Evolutionary conservation across 352 stramenopile species (phyloP), one percentile per base, ranked within the genome.

Genomic region (Globisporangium canariense): DNA sequence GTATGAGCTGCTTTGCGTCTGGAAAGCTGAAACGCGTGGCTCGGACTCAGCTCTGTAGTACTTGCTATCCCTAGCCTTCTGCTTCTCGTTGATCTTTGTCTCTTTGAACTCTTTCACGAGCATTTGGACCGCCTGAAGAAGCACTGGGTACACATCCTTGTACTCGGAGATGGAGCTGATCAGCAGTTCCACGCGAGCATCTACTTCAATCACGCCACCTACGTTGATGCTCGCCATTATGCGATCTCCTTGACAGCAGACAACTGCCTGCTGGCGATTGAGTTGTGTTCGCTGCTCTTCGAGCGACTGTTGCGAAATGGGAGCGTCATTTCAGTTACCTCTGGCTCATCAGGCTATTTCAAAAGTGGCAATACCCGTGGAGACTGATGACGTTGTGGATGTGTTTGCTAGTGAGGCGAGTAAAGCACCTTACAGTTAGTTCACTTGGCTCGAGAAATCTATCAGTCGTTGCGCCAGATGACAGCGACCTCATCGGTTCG

Each of bases 401-500:
- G 20, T 25, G 28, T 58, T 38, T 40, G 51, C 28, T 43, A 57
- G 51, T 25, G 3, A 57, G 51, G 51, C 16, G 7, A 8, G n/a
- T 30, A 41, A 43, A 25, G 14, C 28, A 25, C 22, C 18, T 40
- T 56, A 9, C 46, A 10, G 6, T 40, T 38, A 14, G 18, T 40
- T 14, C 25, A 36, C 32, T 36, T 36, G 14, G 14, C 22, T 28
- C 46, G 18, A 45, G 5, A 53, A 32, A 20, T 64, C 28, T 38
- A 22, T 77, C 69, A 95, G 63, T 90, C 80, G n/a, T 77, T 76
- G 58, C 97, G 87, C 98, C 98, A 99, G 50, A 98, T 90, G n/a
- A 98, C 88, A 40, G 96, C 71, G 0, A 99, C 94, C 66, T 98
- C 96, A 78, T 99, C 98, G 8, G 98, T 99, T 30, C 98, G 86